Evolutionary conservation across 306 rosid species (phyloP).

Genomic region (Prunus mongolica): DNA sequence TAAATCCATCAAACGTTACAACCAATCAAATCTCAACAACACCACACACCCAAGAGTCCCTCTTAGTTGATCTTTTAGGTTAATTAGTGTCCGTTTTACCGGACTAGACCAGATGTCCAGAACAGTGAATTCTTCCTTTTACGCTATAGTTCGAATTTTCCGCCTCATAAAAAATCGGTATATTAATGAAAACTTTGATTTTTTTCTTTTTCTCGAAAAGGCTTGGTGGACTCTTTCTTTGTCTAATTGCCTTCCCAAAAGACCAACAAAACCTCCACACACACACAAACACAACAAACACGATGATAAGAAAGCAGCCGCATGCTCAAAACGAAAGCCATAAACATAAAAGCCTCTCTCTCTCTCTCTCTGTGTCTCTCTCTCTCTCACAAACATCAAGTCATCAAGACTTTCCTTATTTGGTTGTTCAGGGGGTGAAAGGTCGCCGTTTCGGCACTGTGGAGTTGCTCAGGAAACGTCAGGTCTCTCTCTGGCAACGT

Average conservation of each 20-base stretch:
- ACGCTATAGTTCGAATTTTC: no score
- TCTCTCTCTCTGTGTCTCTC: constrained; percentile 5
- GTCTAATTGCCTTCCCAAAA: neutral
- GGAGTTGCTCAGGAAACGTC: constrained; percentile 4
- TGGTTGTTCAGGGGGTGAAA: neutral
- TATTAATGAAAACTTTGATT: no score
- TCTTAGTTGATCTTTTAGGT: neutral
- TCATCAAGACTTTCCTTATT: constrained; percentile 5
- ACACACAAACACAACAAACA: neutral
- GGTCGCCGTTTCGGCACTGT: neutral
- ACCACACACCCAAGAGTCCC: neutral
- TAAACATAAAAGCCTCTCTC: constrained; percentile 14
- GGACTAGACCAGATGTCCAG: no score
- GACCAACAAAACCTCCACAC: neutral
- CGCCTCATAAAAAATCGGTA: no score
- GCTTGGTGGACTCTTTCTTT: neutral
- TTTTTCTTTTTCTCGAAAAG: neutral
- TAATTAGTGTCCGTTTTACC: neutral
- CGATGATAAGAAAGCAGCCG: neutral
- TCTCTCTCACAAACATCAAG: neutral
- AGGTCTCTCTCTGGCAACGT: constrained; percentile 11
- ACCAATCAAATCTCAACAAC: neutral
- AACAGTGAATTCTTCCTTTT: no score
- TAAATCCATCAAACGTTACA: neutral
- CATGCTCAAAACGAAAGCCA: no score